These are phyloP conservation scores for Stephanodiscus triporus DNA, from an alignment of 108 stramenopile species.

Conservation along the genomic window DNA sequence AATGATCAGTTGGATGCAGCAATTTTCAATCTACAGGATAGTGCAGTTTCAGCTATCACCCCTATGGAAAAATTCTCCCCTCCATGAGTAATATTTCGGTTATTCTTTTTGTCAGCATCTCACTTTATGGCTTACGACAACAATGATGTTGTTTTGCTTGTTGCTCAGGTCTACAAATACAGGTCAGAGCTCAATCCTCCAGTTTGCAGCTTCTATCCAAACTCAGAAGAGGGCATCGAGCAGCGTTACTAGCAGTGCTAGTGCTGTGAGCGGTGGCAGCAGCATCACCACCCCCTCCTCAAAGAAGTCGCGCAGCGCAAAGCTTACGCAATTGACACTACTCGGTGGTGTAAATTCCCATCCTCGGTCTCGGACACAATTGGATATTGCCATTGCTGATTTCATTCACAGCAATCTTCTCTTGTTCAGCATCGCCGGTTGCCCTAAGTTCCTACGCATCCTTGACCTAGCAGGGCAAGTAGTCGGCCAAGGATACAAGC, in stretches of 20 bases:
- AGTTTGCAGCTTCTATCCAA: neutral
- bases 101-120: neutral
- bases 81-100: neutral
- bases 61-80: neutral
- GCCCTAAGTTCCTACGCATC: neutral
- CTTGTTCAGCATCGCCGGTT: neutral
- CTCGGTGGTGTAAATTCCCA: neutral
- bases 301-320: neutral
- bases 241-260: neutral
- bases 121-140: neutral
- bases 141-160: neutral
- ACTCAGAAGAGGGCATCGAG: neutral
- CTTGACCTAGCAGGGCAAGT: neutral
- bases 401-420: slow-evolving; percentile 3
- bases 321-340: neutral
- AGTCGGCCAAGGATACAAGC: neutral
- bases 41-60: neutral
- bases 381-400: slow-evolving; percentile 9
- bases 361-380: neutral
- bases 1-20: neutral
- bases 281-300: no score
- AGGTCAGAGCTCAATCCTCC: neutral
- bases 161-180: neutral
- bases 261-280: neutral
- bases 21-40: neutral